Evolutionary conservation across 1,284 basidiomycete species (phyloP), one percentile per base, ranked within the genome.

Genomic region (Apiotrichum siamense): DNA sequence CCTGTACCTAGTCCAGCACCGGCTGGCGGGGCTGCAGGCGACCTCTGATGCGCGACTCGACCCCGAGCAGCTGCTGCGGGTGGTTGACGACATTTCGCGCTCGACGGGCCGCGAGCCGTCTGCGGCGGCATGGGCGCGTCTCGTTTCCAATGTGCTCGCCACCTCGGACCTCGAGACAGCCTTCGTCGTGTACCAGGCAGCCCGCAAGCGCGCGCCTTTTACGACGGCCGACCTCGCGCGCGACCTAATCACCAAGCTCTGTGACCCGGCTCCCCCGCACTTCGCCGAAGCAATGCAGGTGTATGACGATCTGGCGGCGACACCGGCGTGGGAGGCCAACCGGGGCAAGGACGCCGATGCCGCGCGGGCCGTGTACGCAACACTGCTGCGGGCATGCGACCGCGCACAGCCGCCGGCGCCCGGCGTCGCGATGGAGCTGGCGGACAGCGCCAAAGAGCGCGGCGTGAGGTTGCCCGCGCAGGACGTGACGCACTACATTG

Each of bases 371-470:
- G 27, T 60, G 7, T 61, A 56, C 41, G 45, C 50, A 17, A 48
- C 53, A 11, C 47, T 64, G 1, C 49, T 63, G 13, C 27, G 45
- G 3, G 55, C 59, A 20, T 62, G 57, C 41, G 53, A 61, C 11
- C 42, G 47, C 41, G 35, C 55, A 3, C 9, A 31, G 17, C 54
- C 54, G 12, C 52, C 54, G 5, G 44, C 47, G 4, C 29, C 40
- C 18, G 23, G 36, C 9, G 50, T 48, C 3, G 79, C 81, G 0
- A 63, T 80, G 35, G 69, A 76, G 3, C 73, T 88, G 26, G 64
- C 87, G 21, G 75, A 80, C 29, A 83, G 87, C 50, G 75, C 80
- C 69, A 64, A 66, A 10, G 55, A 56, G 5, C 73, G 69, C 15
- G 55, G 64, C 12, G 58, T 78, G 21, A 44, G 58, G 1, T 64